phyloP scores from a whole-genome alignment of 208 protist genomes.

The Acanthamoeba royreba region DNA sequence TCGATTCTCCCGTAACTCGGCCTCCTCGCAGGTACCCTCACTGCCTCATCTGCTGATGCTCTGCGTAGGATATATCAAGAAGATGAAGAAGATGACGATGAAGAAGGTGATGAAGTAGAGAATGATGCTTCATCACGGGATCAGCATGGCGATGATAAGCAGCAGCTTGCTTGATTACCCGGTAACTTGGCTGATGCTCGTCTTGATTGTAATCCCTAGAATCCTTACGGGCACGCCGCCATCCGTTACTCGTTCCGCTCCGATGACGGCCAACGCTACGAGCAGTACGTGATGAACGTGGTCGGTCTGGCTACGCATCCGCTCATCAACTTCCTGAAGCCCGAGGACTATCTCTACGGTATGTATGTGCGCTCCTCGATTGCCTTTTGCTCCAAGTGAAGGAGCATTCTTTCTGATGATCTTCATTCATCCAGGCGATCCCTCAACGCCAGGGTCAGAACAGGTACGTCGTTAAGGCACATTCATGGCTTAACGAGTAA shows the following conservation, averaged over 20 bases:
- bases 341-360: slow-evolving; percentile 33
- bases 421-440: background rate
- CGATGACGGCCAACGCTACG: background rate
- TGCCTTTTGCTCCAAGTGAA: background rate
- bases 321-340: slow-evolving; percentile 18
- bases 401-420: background rate
- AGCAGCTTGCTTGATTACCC: background rate
- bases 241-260: background rate
- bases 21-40: background rate
- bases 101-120: no score
- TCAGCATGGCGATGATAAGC: no score
- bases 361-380: background rate
- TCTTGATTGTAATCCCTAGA: background rate
- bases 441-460: background rate
- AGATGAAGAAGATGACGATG: no score
- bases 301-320: background rate
- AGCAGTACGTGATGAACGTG: slow-evolving; percentile 32
- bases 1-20: slow-evolving; percentile 9
- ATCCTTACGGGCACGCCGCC: slow-evolving; percentile 10
- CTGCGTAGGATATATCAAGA: no score
- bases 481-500: no score
- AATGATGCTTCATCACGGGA: no score
- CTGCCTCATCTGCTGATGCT: no score
- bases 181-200: background rate
- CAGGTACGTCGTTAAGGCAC: no score